phyloP scores from a whole-genome alignment of 192 early-diverging fungal genomes.

The Coemansia sp. region DNA sequence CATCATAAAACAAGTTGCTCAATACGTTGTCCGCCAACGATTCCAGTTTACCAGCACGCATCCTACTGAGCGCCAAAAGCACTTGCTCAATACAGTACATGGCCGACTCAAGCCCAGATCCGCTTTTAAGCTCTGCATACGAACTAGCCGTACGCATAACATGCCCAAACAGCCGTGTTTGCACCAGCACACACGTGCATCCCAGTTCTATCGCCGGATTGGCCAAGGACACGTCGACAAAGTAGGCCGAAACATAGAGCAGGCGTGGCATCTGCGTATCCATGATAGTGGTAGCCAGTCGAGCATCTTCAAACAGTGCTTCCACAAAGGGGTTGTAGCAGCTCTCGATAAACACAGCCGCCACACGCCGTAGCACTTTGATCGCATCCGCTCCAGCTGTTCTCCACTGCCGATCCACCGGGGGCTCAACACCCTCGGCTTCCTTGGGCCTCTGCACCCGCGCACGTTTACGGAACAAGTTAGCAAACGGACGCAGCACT shows the following conservation, averaged over 20 bases:
- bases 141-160: slow-evolving; percentile 36
- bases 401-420: slow-evolving; percentile 35
- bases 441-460: slow-evolving; percentile 18
- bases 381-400: slow-evolving; percentile 17
- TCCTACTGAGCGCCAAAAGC: slow-evolving; percentile 25
- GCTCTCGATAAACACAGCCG: slow-evolving; percentile 38
- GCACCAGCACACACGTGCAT: slow-evolving; percentile 28
- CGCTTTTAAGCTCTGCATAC: slow-evolving; percentile 35
- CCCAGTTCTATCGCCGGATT: slow-evolving; percentile 43
- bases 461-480: slow-evolving; percentile 20
- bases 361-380: slow-evolving; percentile 28
- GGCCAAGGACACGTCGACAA: slow-evolving; percentile 45
- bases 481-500: slow-evolving; percentile 41
- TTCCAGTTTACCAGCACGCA: slow-evolving; percentile 39
- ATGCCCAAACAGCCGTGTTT: slow-evolving; percentile 34
- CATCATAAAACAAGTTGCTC: slow-evolving; percentile 50
- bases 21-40: slow-evolving; percentile 33
- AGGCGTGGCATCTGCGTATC: slow-evolving; percentile 21
- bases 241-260: slow-evolving; percentile 42
- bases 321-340: slow-evolving; percentile 43
- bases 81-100: slow-evolving; percentile 50
- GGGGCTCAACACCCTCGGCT: background rate
- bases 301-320: slow-evolving; percentile 37
- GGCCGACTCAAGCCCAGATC: slow-evolving; percentile 26
- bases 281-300: slow-evolving; percentile 10